Evolutionary conservation across 441 rosid species (phyloP), one percentile per base, ranked within the genome.

Genomic region (Mallotus repandus): DNA sequence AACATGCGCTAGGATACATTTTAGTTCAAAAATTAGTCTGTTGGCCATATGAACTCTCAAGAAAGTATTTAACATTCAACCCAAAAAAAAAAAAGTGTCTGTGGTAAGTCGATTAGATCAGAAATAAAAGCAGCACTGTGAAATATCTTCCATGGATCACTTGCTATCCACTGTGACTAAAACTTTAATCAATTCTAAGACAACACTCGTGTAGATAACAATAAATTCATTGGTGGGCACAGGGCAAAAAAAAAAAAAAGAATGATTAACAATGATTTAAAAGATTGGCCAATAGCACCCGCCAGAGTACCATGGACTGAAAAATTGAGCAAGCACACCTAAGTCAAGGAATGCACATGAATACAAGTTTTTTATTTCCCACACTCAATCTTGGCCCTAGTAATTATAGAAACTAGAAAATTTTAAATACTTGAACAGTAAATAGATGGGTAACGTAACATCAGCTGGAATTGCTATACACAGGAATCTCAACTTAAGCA

Each of bases 1-100:
- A 69, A 71, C 50, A 70, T 52, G 10, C 32, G 45, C n/a, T 18
- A 45, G 50, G 12, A 63, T 56, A 69, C 50, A 62, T 43, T 63
- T 69, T 45, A 25, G 9, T 48, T 15, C n/a, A 16, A 12, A 50
- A 54, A 68, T 53, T 45, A 54, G 18, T 8, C 11, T 61, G 19
- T 22, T 25, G 13, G 19, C 13, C 35, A n/a, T 2, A n/a, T 19
- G 38, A n/a, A 57, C 15, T 57, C 50, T 35, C 8, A 57, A 41
- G 57, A 50, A 54, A 56, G 21, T 22, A 66, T 41, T 66, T 9
- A 45, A n/a, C 46, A 65, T 58, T 58, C 58, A 43, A 13, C 41
- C 41, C 1, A 25, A 38, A 38, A 38, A 38, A 54, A 68, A 77
- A 64, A 32, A 68, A 16, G 13, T 18, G 7, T 49, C 6, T 5